Base-by-base conservation (phyloP, 148 eudicot species). In the Tetragonia tetragonoides region DNA sequence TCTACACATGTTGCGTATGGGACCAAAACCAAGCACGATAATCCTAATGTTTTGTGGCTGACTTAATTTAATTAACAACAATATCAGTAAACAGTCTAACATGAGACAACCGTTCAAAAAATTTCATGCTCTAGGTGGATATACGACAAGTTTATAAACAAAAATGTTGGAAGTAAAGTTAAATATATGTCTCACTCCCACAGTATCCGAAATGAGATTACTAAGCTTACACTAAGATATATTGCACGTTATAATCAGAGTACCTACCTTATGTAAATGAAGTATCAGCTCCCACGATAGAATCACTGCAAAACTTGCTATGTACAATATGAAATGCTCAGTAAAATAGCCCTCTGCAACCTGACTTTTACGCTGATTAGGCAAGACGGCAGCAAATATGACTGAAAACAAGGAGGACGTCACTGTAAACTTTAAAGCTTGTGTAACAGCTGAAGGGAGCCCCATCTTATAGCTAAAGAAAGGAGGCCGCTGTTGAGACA, bases 401-500 rank as follows among this genome's bases (percentile, higher is more conserved):
- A 84, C 72, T 66, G 97, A 88, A 80, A 87, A 38, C 70, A 91
- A 68, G 78, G 78, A 93, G 21, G 88, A 87, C 68, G 77, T 82
- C 75, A 61, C 73, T 51, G 98, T 89, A 76, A 91, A 85, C 80
- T 82, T 88, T 18, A 89, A 66, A 79, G 92, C 95, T 83, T 70
- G 90, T 42, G 60, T 76, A 66, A 85, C 61, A 56, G 93, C 87
- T 23, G 82, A 85, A 72, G 88, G 91, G 42, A 95, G 46, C 61
- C 93, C 98, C 90, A 93, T 95, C 87, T 95, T 95, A 85, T 85
- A 93, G 90, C 98, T 93, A 88, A 89, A 95, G 86, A 91, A 95
- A 73, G 89, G 85, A 77, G 97, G 97, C 40, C 98, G 91, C 97
- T 93, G 93, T 87, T 74, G 76, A 66, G 38, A 86, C 34, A 79